Evolutionary conservation across 2,329 filamentous ascomycete genomes (phyloP).

Genomic region (Pseudocercospora pini-densiflorae): DNA sequence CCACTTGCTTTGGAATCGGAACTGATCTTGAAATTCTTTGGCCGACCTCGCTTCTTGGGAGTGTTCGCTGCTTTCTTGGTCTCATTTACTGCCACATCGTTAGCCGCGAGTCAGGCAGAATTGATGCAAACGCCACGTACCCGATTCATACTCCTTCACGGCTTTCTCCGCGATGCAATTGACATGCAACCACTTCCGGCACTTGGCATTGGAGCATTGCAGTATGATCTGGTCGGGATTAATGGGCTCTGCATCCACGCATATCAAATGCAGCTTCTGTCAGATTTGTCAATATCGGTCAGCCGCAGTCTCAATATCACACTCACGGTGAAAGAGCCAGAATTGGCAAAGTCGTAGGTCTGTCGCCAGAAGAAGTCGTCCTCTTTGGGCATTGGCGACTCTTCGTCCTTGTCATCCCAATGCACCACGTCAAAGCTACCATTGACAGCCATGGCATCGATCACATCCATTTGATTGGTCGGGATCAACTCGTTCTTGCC

Average conservation of each 20-base stretch:
- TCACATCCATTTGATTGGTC: conserved; percentile 77
- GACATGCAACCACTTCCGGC: conserved; percentile 50
- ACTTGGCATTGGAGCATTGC: conserved; percentile 44
- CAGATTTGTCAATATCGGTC: not conserved
- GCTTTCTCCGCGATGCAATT: conserved; percentile 43
- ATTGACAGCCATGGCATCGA: conserved; percentile 73
- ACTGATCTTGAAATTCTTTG: conserved; percentile 23
- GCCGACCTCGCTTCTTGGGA: conserved; percentile 23
- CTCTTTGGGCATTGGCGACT: conserved; percentile 32
- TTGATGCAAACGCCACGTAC: conserved; percentile 14
- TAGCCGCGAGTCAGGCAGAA: conserved; percentile 5
- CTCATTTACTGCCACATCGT: conserved; percentile 21
- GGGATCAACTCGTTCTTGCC: conserved; percentile 70
- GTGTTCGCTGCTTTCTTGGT: conserved; percentile 16
- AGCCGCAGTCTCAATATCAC: not conserved
- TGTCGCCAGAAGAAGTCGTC: conserved; percentile 52
- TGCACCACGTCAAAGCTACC: conserved; percentile 65
- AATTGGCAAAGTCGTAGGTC: conserved; percentile 42
- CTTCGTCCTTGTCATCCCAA: conserved; percentile 71
- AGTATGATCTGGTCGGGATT: conserved; percentile 51
- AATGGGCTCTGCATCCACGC: conserved; percentile 45
- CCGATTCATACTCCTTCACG: conserved; percentile 18
- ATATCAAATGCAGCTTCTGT: conserved; percentile 44
- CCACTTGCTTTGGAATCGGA: conserved; percentile 11
- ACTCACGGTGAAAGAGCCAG: conserved; percentile 44